phyloP scores from a whole-genome alignment of 768 basidiomycete species.

The Hemileccinum impolitum region DNA sequence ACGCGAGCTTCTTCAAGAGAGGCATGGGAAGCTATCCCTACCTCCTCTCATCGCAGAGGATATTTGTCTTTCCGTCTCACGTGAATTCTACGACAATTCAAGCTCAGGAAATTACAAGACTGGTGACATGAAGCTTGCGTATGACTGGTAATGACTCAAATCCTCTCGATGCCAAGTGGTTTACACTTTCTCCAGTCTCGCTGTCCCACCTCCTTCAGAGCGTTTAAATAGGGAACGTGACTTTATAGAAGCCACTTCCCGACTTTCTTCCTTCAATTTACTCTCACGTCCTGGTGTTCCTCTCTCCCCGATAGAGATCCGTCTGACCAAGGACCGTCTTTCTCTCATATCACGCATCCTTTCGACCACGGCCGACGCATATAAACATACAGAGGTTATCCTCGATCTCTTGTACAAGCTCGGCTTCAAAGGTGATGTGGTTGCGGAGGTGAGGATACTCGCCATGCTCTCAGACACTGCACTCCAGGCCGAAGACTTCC shows the following conservation, averaged over 20 bases:
- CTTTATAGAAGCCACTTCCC: constrained; percentile 97
- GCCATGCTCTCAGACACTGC: constrained; percentile 93
- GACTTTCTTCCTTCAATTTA: constrained; percentile 89
- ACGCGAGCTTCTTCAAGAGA: constrained; percentile 52
- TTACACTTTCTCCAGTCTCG: constrained; percentile 50
- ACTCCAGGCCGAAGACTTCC: constrained; percentile 76
- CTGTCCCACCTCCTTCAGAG: constrained; percentile 65
- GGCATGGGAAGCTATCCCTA: constrained; percentile 46
- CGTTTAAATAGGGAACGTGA: constrained; percentile 69
- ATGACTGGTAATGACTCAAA: constrained; percentile 70
- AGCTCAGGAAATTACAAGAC: constrained; percentile 86
- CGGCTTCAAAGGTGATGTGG: constrained; percentile 65
- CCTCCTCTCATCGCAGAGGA: constrained; percentile 57
- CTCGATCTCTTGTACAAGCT: constrained; percentile 88
- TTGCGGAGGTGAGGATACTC: constrained; percentile 77
- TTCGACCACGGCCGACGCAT: constrained; percentile 79
- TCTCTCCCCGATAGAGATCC: constrained; percentile 90
- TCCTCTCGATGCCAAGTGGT: background rate
- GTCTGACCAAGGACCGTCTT: constrained; percentile 85
- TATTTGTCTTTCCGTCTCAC: constrained; percentile 74
- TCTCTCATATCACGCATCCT: constrained; percentile 85
- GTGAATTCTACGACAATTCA: constrained; percentile 95
- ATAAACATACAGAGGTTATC: constrained; percentile 89
- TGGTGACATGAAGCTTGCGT: constrained; percentile 96
- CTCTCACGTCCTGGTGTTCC: constrained; percentile 68